Percentiles rank a stretch among this genome's conserved stretches.
Evolutionary conservation across 805 yeast species (phyloP).

Genomic region (Myxozyma neotropica): DNA sequence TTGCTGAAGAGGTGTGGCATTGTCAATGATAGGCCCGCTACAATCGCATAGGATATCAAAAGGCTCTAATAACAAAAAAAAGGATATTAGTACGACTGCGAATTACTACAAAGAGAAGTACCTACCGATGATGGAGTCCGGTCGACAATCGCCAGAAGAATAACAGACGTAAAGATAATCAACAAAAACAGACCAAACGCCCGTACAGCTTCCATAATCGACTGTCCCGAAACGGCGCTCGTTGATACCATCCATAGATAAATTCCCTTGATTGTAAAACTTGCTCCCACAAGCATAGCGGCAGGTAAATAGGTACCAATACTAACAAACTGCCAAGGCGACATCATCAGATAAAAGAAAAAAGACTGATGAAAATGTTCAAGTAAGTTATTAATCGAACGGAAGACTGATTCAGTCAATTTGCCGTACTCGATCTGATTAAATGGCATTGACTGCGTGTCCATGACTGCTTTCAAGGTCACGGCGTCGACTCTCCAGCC

Average conservation of each 20-base stretch:
- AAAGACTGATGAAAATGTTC: constrained; percentile 98
- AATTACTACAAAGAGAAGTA: not conserved
- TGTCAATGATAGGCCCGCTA: not conserved
- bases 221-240: constrained; percentile 5
- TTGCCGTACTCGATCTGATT: constrained; percentile 94
- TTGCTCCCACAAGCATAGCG: constrained; percentile 68
- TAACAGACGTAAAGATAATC: constrained; percentile 32
- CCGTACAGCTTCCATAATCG: constrained; percentile 40
- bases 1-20: not conserved
- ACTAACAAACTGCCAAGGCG: constrained; percentile 81
- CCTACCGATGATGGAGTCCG: constrained; percentile 18
- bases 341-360: constrained; percentile 82
- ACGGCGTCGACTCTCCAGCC: constrained; percentile 96
- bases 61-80: not conserved
- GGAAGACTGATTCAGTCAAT: constrained; percentile 79
- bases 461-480: constrained; percentile 64
- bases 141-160: constrained; percentile 7
- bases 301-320: constrained; percentile 92
- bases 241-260: constrained; percentile 28
- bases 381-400: constrained; percentile 86
- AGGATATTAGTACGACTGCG: too few species aligned
- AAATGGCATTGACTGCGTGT: constrained; percentile 38
- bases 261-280: constrained; percentile 72
- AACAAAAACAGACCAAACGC: constrained; percentile 43
- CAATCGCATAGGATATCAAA: not conserved